Conservation (phyloP, 2,329 filamentous ascomycete species). For the Balansia obtecta region DNA sequence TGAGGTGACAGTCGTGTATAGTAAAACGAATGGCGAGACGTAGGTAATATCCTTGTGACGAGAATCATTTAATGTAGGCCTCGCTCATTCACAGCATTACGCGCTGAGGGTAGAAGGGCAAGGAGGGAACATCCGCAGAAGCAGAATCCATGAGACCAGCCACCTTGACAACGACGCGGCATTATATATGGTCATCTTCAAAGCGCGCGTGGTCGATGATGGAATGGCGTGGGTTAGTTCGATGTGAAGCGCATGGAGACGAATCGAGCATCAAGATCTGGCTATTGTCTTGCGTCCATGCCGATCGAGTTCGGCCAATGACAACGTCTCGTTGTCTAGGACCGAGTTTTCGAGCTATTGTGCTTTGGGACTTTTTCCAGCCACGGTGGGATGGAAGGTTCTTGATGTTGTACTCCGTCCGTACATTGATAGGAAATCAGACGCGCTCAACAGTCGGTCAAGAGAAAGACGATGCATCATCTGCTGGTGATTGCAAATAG, state of each 20-base stretch:
- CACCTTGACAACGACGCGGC: not conserved
- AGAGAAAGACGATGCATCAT: too few species aligned
- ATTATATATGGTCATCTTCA: not conserved
- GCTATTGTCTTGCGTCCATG: not conserved
- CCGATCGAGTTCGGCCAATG: not conserved
- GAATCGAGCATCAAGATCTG: constrained; percentile 20
- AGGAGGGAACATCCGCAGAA: not conserved
- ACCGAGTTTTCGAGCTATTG: not conserved
- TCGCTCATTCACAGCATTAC: not conserved
- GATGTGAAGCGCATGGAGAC: constrained; percentile 21
- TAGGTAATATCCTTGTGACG: not conserved
- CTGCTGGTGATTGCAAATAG: too few species aligned
- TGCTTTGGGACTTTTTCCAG: not conserved
- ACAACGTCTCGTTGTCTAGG: not conserved
- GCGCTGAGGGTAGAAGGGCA: not conserved
- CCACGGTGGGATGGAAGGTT: too few species aligned
- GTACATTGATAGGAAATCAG: too few species aligned
- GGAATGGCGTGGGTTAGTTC: constrained; percentile 13
- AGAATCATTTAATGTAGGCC: not conserved
- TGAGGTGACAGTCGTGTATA: not conserved
- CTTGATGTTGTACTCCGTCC: too few species aligned
- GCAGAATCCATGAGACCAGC: not conserved
- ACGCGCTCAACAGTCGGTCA: too few species aligned
- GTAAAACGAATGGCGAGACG: not conserved
- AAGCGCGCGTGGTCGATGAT: constrained; percentile 10